Conservation (phyloP, 2,329 filamentous ascomycete species). For the Leptographium galeiforme region DNA sequence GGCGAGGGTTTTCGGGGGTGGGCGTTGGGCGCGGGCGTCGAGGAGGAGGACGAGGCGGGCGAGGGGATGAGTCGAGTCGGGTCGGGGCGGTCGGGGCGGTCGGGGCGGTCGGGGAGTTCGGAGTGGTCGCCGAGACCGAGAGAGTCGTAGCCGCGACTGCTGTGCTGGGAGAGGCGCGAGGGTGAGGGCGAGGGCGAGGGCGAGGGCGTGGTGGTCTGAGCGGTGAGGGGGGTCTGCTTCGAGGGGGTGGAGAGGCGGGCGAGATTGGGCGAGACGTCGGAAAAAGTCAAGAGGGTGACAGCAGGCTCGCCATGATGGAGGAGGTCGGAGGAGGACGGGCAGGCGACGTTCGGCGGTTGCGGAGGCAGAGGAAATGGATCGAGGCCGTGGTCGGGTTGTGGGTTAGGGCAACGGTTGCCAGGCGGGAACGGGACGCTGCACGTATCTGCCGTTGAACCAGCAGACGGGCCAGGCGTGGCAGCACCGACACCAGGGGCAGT, state of each 20-base stretch:
- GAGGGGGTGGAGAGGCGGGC: constrained; percentile 19
- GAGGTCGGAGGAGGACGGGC: background rate
- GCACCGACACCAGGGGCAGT: background rate
- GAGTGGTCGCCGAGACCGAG: background rate
- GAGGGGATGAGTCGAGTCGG: background rate
- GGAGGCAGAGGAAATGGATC: background rate
- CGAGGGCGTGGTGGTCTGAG: constrained; percentile 3
- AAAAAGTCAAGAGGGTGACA: constrained; percentile 21
- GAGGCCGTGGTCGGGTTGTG: background rate
- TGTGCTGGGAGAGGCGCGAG: constrained; percentile 7
- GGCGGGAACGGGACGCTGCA: constrained; percentile 1
- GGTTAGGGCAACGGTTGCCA: background rate
- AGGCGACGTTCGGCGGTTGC: background rate
- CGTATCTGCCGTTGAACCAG: background rate
- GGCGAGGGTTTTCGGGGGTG: constrained; percentile 45
- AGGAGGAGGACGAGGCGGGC: background rate
- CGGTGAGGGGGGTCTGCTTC: background rate
- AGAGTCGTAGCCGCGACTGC: constrained; percentile 2
- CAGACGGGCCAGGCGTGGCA: background rate
- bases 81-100: background rate
- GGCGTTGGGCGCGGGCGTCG: background rate
- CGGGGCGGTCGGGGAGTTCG: background rate
- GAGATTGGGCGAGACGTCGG: constrained; percentile 27
- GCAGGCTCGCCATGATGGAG: constrained; percentile 5
- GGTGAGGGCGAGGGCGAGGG: constrained; percentile 9